Evolutionary conservation across 2,329 filamentous ascomycete genomes (phyloP), one percentile per base, ranked within the genome.

Genomic region (Colletotrichum somersetense): DNA sequence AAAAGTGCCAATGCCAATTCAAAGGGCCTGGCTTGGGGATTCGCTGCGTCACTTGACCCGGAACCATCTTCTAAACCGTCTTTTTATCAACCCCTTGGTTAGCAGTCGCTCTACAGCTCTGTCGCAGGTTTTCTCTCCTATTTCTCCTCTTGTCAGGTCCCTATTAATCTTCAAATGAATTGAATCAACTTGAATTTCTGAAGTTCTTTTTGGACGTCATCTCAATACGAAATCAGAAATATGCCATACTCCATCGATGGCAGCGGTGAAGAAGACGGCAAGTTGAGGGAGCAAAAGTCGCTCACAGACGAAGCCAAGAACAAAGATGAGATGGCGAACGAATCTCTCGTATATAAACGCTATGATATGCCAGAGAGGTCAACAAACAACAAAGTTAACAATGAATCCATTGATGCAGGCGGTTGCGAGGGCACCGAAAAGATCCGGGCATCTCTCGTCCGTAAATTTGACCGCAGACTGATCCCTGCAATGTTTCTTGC

Each of bases 381-480:
- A 3, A 42, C 30, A 3, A 30, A 30, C 50, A 56, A 30, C 10
- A n/a, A 56, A 3, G n/a, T 18, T 10, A n/a, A 56, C 5, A 16
- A 20, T 26, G 52, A 40, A 1, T 44, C n/a, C 26, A 23, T 26
- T 12, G 18, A 55, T 0, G 16, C 18, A 5, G n/a, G 52, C 6
- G 23, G 18, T 3, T 16, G 30, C 20, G 33, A 7, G 14, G 23
- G 53, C 40, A 14, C 5, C 10, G 52, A 57, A 16, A 55, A 33
- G 10, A n/a, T 68, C 2, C 59, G 61, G 1, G 30, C 30, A 10
- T 59, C 58, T 2, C 30, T 74, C 0, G 67, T 75, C 0, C 71
- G 74, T 23, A 73, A 74, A 42, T 75, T 72, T 53, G 73, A 75
- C n/a, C 1, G 44, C 4, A 62, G 71, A 3, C 52, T 75, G 10